A percentile compares a stretch with the other conserved stretches of the same genome.
phyloP scores from a whole-genome alignment of 805 yeast species.

The Cyberlindnera euphorbiiphila region DNA sequence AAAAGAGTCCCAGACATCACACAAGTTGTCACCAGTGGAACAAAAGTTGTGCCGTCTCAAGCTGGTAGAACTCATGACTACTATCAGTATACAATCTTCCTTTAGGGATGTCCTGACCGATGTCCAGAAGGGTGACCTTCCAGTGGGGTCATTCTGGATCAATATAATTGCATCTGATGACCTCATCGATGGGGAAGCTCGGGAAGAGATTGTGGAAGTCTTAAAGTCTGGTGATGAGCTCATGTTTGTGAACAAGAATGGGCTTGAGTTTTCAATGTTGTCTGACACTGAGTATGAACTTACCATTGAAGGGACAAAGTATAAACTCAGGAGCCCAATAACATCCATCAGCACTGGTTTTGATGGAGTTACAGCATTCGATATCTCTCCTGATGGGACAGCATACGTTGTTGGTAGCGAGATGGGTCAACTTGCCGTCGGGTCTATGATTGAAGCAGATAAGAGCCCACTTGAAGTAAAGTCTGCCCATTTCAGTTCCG shows the following conservation, averaged over 20 bases:
- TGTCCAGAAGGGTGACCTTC: slow-evolving; percentile 24
- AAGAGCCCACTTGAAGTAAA: slow-evolving; percentile 16
- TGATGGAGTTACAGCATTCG: slow-evolving; percentile 29
- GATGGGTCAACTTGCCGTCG: slow-evolving; percentile 32
- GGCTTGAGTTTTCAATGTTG: slow-evolving; percentile 11
- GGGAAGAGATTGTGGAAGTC: slow-evolving; percentile 31
- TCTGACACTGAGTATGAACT: not conserved
- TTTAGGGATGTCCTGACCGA: slow-evolving; percentile 43
- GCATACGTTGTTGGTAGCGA: slow-evolving; percentile 33
- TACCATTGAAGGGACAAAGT: slow-evolving; percentile 14
- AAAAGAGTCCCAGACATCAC: no score
- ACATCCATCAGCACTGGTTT: slow-evolving; percentile 2
- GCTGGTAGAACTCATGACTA: no score
- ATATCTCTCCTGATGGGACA: slow-evolving; percentile 29
- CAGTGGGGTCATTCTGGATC: slow-evolving; percentile 41
- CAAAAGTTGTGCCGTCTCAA: no score
- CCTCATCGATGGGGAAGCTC: slow-evolving; percentile 22
- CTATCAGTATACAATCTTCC: slow-evolving; percentile 38
- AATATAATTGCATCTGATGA: slow-evolving; percentile 25
- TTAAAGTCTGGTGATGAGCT: slow-evolving; percentile 15
- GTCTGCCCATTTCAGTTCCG: slow-evolving; percentile 48
- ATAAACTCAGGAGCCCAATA: slow-evolving; percentile 15
- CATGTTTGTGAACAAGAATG: slow-evolving; percentile 16
- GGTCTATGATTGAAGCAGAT: not conserved
- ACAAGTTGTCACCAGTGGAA: no score